Evolutionary conservation across 139 green algal genomes (phyloP).

Genomic region (Chlamydomonas sp.): DNA sequence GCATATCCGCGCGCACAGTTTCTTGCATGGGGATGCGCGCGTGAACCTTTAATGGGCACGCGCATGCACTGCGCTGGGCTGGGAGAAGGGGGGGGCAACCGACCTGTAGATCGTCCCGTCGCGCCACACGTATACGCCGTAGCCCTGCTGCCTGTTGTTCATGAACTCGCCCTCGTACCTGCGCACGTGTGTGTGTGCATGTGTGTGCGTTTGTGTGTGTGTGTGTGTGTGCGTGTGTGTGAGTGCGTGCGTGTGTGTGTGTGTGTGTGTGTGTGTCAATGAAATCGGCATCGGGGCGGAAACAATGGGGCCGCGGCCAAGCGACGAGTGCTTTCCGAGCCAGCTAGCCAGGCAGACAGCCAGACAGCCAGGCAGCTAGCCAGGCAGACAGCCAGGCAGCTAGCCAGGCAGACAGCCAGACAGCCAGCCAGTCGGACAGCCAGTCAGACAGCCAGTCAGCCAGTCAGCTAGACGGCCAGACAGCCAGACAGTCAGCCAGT

Average conservation of each 20-base stretch:
- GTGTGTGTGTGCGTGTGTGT: too few relatives aligned
- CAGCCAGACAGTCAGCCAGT: too few relatives aligned
- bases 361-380: too few relatives aligned
- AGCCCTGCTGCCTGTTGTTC: slow-evolving; percentile 17
- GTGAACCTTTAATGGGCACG: background rate
- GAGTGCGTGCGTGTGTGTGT: too few relatives aligned
- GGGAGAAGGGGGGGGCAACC: background rate
- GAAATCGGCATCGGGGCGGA: too few relatives aligned
- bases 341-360: background rate
- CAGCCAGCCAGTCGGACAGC: too few relatives aligned
- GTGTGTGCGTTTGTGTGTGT: background rate
- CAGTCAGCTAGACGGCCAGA: too few relatives aligned
- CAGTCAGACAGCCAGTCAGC: too few relatives aligned
- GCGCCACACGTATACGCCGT: slow-evolving; percentile 13
- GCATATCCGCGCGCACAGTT: background rate
- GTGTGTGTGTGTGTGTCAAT: background rate
- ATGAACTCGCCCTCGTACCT: slow-evolving; percentile 18
- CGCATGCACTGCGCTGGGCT: background rate
- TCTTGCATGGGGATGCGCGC: background rate
- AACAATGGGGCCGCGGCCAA: too few relatives aligned
- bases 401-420: too few relatives aligned
- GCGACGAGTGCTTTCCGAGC: too few relatives aligned
- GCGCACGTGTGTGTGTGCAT: background rate
- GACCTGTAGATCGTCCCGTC: slow-evolving; percentile 4
- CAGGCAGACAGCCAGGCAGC: too few relatives aligned